phyloP scores from a whole-genome alignment of 2,329 filamentous ascomycete species.

The Pseudomassariella vexata region DNA sequence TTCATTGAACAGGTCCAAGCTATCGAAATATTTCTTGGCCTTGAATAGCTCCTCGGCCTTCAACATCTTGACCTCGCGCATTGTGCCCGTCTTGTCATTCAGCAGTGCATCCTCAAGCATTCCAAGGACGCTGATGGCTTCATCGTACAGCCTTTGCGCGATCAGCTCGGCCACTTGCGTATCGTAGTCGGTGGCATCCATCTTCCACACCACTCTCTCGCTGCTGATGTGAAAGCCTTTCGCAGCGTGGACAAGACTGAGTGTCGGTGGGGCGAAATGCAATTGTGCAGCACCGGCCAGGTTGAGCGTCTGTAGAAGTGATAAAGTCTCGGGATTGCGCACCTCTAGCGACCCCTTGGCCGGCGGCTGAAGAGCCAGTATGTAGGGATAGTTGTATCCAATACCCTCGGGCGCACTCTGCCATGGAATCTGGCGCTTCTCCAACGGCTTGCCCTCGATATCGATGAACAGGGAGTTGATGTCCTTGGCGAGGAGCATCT shows the following conservation, averaged over 20 bases:
- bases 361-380: constrained; percentile 78
- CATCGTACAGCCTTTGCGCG: constrained; percentile 69
- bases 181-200: constrained; percentile 90
- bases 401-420: constrained; percentile 79
- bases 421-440: constrained; percentile 91
- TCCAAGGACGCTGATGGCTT: constrained; percentile 80
- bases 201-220: constrained; percentile 89
- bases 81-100: constrained; percentile 70
- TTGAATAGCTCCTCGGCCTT: constrained; percentile 85
- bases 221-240: constrained; percentile 94
- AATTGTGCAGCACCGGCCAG: constrained; percentile 78
- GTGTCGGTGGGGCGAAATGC: constrained; percentile 87
- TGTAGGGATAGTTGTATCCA: constrained; percentile 95
- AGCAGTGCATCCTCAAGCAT: constrained; percentile 93
- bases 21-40: constrained; percentile 74
- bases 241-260: constrained; percentile 89
- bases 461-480: constrained; percentile 93
- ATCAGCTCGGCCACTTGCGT: constrained; percentile 81
- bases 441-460: constrained; percentile 71
- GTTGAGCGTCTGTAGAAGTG: constrained; percentile 77
- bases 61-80: constrained; percentile 82
- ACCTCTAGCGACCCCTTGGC: constrained; percentile 84
- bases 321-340: constrained; percentile 85
- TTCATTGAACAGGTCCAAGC: constrained; percentile 80
- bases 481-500: constrained; percentile 93